phyloP scores from a whole-genome alignment of 345 rosid species.

The Hibiscus tridactylites region DNA sequence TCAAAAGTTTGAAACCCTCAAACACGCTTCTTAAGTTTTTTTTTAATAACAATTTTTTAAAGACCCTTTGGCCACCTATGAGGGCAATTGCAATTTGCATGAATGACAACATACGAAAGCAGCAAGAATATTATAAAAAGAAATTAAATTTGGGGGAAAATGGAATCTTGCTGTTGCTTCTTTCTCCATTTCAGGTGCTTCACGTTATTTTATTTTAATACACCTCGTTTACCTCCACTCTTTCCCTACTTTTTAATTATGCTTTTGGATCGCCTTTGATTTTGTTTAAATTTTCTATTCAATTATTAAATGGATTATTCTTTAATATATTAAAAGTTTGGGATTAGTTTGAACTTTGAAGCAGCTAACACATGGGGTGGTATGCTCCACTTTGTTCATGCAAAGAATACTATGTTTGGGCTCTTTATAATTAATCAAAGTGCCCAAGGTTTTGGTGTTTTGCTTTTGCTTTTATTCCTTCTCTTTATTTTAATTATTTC shows the following conservation, averaged over 20 bases:
- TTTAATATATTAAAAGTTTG: not conserved
- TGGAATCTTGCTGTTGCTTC: constrained; percentile 1
- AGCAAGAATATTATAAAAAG: not conserved
- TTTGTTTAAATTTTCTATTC: not conserved
- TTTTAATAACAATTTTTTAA: not conserved
- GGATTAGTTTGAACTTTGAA: not conserved
- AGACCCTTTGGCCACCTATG: not conserved
- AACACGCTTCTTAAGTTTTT: not conserved
- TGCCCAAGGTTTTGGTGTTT: not conserved
- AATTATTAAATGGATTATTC: not conserved
- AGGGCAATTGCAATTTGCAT: not conserved
- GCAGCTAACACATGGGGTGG: constrained; percentile 7
- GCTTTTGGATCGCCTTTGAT: not conserved
- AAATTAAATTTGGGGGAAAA: not conserved
- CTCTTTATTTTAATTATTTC: not conserved
- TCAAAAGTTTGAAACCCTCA: too few relatives aligned
- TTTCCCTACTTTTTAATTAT: not conserved
- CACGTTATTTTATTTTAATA: not conserved
- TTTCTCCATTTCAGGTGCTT: constrained; percentile 8
- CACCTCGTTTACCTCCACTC: not conserved
- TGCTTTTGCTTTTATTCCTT: not conserved
- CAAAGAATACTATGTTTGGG: constrained; percentile 6
- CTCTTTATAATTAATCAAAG: constrained; percentile 1
- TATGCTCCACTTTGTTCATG: constrained; percentile 9
- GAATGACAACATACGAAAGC: not conserved